phyloP scores from a whole-genome alignment of 2,329 filamentous ascomycete species.

The Myriosclerotinia curreyana region DNA sequence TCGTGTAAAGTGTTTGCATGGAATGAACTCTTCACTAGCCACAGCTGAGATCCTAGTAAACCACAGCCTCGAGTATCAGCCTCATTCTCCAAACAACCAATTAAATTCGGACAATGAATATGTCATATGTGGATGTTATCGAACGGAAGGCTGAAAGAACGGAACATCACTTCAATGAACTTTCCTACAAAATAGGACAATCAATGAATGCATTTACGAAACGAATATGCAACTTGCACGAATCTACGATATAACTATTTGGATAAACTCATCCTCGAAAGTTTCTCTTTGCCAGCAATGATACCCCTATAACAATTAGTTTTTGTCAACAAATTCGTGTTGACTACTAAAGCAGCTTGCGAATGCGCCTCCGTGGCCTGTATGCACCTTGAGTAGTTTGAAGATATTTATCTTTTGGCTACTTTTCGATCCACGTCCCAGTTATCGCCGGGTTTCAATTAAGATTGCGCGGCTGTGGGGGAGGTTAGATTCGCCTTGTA shows the following conservation, averaged over 20 bases:
- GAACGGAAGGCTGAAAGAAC: constrained; percentile 24
- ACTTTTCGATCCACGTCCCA: background rate
- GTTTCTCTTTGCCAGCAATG: constrained; percentile 32
- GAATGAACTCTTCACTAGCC: background rate
- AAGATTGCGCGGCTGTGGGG: constrained; percentile 26
- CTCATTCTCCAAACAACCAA: background rate
- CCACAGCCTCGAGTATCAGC: constrained; percentile 17
- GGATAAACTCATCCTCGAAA: background rate
- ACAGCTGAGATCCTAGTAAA: background rate
- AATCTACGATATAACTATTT: constrained; percentile 4
- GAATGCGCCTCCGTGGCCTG: constrained; percentile 31
- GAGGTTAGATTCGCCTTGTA: constrained; percentile 28
- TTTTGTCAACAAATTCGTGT: constrained; percentile 29
- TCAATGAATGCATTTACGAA: constrained; percentile 10
- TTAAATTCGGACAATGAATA: background rate
- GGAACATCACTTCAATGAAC: constrained; percentile 6
- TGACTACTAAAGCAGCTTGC: constrained; percentile 20
- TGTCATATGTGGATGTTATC: background rate
- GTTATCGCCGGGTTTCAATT: background rate
- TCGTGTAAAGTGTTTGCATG: constrained; percentile 26
- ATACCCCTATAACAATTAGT: constrained; percentile 36
- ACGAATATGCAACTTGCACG: constrained; percentile 9
- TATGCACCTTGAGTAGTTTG: constrained; percentile 7
- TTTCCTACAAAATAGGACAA: background rate
- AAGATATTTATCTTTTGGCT: background rate